Percentiles rank a stretch among this genome's conserved stretches.
Evolutionary conservation across 208 protist species (phyloP).

Genomic region (Leishmania braziliensis): DNA sequence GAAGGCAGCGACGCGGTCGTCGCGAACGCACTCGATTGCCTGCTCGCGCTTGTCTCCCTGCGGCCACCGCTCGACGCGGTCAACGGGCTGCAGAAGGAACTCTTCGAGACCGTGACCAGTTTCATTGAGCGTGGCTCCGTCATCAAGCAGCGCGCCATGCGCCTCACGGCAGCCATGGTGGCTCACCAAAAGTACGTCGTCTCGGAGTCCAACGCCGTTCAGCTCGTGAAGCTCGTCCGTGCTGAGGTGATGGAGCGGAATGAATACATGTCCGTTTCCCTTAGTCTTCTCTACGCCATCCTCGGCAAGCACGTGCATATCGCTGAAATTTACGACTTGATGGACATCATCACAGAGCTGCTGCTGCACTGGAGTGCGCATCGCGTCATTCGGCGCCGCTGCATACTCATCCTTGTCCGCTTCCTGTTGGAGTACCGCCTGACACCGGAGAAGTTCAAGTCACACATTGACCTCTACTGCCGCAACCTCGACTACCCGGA

Average conservation of each 20-base stretch:
- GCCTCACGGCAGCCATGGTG: slow-evolving; percentile 77
- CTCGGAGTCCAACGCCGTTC: slow-evolving; percentile 55
- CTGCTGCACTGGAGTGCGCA: slow-evolving; percentile 80
- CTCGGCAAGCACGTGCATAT: slow-evolving; percentile 87
- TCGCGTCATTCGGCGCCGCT: slow-evolving; percentile 68
- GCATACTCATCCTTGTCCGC: slow-evolving; percentile 72
- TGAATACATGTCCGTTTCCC: slow-evolving; percentile 81
- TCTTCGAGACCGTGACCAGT: slow-evolving; percentile 75
- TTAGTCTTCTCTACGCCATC: slow-evolving; percentile 83
- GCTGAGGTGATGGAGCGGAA: slow-evolving; percentile 83
- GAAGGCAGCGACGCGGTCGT: slow-evolving; percentile 91
- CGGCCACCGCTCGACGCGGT: slow-evolving; percentile 74
- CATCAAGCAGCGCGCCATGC: slow-evolving; percentile 91
- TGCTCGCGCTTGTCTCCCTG: slow-evolving; percentile 82
- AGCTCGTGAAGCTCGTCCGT: slow-evolving; percentile 65
- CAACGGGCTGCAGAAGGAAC: slow-evolving; percentile 48
- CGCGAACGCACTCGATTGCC: slow-evolving; percentile 80
- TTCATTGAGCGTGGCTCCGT: slow-evolving; percentile 84
- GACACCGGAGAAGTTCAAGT: slow-evolving; percentile 87
- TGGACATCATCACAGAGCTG: slow-evolving; percentile 86
- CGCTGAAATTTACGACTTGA: slow-evolving; percentile 89
- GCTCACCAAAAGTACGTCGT: slow-evolving; percentile 76
- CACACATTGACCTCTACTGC: slow-evolving; percentile 86
- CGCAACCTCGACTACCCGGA: slow-evolving; percentile 89
- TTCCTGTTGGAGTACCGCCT: slow-evolving; percentile 93